Evolutionary conservation across 2,329 filamentous ascomycete species (phyloP).

Genomic region (Westerdykella aurantiaca): DNA sequence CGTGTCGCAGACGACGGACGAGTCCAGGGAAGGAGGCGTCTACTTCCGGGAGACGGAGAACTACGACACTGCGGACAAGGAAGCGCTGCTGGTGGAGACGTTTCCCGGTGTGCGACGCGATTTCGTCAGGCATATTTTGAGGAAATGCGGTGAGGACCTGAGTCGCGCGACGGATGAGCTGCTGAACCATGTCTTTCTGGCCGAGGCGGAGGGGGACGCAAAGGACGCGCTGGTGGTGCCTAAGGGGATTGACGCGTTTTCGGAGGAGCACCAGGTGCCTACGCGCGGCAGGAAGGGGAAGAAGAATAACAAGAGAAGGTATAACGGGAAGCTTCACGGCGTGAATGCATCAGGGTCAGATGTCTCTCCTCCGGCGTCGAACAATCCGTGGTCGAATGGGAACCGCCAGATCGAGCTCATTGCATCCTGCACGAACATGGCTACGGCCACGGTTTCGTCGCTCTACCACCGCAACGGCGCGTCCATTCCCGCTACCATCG

Average conservation of each 20-base stretch:
- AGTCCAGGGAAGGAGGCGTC: neutral
- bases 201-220: slow-evolving; percentile 51
- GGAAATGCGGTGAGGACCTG: slow-evolving; percentile 62
- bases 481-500: slow-evolving; percentile 52
- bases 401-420: slow-evolving; percentile 58
- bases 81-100: slow-evolving; percentile 58
- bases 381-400: slow-evolving; percentile 56
- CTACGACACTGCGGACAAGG: slow-evolving; percentile 53
- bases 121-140: slow-evolving; percentile 61
- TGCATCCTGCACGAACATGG: slow-evolving; percentile 45
- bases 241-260: slow-evolving; percentile 81
- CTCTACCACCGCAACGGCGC: slow-evolving; percentile 55
- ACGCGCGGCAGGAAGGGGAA: slow-evolving; percentile 40
- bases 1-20: slow-evolving; percentile 37
- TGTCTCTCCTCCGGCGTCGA: slow-evolving; percentile 9
- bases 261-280: slow-evolving; percentile 48
- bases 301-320: slow-evolving; percentile 37
- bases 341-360: slow-evolving; percentile 17
- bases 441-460: slow-evolving; percentile 47
- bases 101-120: slow-evolving; percentile 64
- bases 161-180: slow-evolving; percentile 71
- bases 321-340: neutral
- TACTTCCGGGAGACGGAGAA: neutral
- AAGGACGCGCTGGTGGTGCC: slow-evolving; percentile 38
- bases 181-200: slow-evolving; percentile 71